Percentiles rank a stretch among this genome's conserved stretches.
These are phyloP conservation scores for Xylariaceae sp. DNA, from an alignment of 2,329 filamentous ascomycete genomes.

Conservation along the genomic window DNA sequence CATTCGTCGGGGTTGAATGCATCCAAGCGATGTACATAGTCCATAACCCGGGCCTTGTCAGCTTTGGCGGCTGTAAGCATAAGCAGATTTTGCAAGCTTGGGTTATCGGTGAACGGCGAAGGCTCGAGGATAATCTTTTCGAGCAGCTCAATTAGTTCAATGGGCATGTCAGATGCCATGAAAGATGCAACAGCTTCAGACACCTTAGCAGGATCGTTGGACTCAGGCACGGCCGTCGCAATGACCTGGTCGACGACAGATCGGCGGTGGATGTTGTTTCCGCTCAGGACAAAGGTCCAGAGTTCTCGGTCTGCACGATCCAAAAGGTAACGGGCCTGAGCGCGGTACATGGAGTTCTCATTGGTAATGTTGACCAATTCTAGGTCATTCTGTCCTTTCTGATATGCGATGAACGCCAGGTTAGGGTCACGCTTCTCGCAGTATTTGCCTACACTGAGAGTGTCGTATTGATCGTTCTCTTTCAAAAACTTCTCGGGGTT, in stretches of 20 bases:
- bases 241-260: conserved; percentile 96
- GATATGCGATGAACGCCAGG: conserved; percentile 88
- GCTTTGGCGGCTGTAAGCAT: conserved; percentile 96
- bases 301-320: conserved; percentile 86
- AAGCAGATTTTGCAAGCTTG: conserved; percentile 90
- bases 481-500: conserved; percentile 96
- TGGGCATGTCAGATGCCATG: conserved; percentile 83
- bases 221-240: conserved; percentile 89
- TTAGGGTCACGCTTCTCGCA: conserved; percentile 98
- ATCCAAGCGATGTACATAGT: conserved; percentile 89
- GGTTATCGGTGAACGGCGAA: conserved; percentile 97
- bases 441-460: conserved; percentile 89
- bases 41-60: conserved; percentile 90
- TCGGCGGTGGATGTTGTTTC: conserved; percentile 92
- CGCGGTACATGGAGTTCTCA: conserved; percentile 99
- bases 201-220: conserved; percentile 88
- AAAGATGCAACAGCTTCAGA: conserved; percentile 92
- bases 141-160: conserved; percentile 91
- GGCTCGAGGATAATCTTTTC: conserved; percentile 99
- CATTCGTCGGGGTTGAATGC: conserved; percentile 91
- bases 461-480: conserved; percentile 96
- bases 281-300: conserved; percentile 90
- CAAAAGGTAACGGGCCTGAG: conserved; percentile 91
- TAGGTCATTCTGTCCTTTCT: conserved; percentile 94
- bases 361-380: conserved; percentile 98